These are phyloP conservation scores for Lentinula raphanica DNA, from an alignment of 768 basidiomycete species.

Conservation along the genomic window DNA sequence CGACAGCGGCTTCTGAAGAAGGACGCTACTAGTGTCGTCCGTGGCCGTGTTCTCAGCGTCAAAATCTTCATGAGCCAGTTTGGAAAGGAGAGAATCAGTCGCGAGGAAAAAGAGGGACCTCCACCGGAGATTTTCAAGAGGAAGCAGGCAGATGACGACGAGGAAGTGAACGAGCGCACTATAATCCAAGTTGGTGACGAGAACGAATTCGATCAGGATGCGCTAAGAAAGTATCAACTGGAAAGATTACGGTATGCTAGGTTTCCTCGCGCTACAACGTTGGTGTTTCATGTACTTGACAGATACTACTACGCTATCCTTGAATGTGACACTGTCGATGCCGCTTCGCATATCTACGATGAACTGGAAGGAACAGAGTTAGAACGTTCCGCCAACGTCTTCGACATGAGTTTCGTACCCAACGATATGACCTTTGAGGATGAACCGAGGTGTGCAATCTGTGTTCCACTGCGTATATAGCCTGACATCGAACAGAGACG, in stretches of 20 bases:
- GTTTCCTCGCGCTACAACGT: neutral
- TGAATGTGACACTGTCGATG: conserved; percentile 73
- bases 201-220: conserved; percentile 83
- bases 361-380: conserved; percentile 95
- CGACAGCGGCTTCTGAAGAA: conserved; percentile 13
- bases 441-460: conserved; percentile 53
- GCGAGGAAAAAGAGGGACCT: conserved; percentile 88
- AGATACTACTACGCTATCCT: conserved; percentile 97
- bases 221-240: conserved; percentile 85
- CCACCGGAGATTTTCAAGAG: conserved; percentile 78
- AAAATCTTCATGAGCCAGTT: conserved; percentile 91
- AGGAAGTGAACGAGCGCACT: conserved; percentile 59
- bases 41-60: conserved; percentile 71
- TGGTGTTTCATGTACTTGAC: neutral
- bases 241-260: conserved; percentile 77
- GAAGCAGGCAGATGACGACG: conserved; percentile 33
- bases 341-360: conserved; percentile 73
- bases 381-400: conserved; percentile 93
- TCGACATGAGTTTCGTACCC: conserved; percentile 92
- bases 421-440: conserved; percentile 83
- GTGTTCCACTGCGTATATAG: neutral
- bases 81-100: conserved; percentile 79
- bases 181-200: conserved; percentile 64
- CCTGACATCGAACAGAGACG: conserved; percentile 54
- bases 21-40: conserved; percentile 30